Base-by-base conservation (phyloP, 2,329 filamentous ascomycete species). In the Aspergillus terreus region DNA sequence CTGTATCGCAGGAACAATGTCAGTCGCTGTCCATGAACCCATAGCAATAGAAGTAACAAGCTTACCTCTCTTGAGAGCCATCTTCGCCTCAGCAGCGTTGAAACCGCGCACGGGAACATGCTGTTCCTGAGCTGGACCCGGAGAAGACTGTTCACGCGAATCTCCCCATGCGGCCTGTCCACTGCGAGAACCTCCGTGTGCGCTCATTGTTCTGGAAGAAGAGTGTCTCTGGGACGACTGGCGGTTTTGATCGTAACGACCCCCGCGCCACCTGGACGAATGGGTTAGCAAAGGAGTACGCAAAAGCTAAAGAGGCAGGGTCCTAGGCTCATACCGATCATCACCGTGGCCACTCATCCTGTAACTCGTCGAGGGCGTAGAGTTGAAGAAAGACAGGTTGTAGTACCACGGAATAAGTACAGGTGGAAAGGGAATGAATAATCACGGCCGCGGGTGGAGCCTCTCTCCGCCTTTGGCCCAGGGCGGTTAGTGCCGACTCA, bases 91-190 rank as follows among this genome's bases (percentile, higher is more conserved):
- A 6, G 62, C 58, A 14, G 70, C 64, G 58, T 78, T 77, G 64
- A 77, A 77, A 5, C 66, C 70, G 19, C 64, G 63, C 21, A 75
- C 70, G n/a, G 74, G 66, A 33, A 70, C 61, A 62, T 76, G 72
- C 46, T 71, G 69, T 15, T 75, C 72, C 53, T 69, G 64, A 30
- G 59, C 44, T 46, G 51, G 57, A 15, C 55, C 56, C 17, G 55
- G 48, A 21, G 44, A 12, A 35, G 52, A 33, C 49, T 63, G 57
- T 40, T 63, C 64, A 25, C 56, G 56, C 33, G 62, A 57, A 46
- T 59, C 59, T 27, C 58, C 55, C 70, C 69, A 71, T 21, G 63
- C 55, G 52, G 58, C 59, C 36, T 54, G 38, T 32, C 64, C 68
- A 48, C 65, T 62, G 14, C 69, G 70, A 49, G 62, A 50, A 47